A percentile compares a stretch with the other conserved stretches of the same genome.
Evolutionary conservation across 495 filamentous ascomycete species (phyloP).

Genomic region (Mytilinidion resinicola): DNA sequence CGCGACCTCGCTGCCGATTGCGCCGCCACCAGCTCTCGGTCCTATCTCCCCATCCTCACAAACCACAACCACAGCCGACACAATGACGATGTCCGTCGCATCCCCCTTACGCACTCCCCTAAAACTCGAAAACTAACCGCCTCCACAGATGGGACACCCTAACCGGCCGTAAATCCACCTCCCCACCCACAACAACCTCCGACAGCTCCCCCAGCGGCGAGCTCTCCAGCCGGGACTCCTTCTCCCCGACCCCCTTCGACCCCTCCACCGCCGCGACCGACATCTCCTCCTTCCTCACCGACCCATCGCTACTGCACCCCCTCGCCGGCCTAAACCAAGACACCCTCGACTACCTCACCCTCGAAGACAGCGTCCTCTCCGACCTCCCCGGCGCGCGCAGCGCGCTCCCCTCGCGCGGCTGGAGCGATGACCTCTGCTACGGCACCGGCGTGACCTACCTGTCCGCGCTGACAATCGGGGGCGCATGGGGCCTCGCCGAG

Average conservation of each 20-base stretch:
- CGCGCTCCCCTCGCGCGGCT: slow-evolving; percentile 86
- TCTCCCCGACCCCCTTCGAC: slow-evolving; percentile 58
- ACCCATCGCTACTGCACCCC: slow-evolving; percentile 86
- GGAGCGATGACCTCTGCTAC: slow-evolving; percentile 97
- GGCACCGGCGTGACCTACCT: slow-evolving; percentile 93
- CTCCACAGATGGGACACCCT: slow-evolving; percentile 64
- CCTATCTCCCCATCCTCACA: neutral
- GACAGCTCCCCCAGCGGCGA: slow-evolving; percentile 23
- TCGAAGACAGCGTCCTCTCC: slow-evolving; percentile 87
- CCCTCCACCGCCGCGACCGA: slow-evolving; percentile 60
- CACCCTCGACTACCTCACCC: slow-evolving; percentile 82
- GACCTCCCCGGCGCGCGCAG: slow-evolving; percentile 80
- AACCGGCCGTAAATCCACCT: slow-evolving; percentile 63
- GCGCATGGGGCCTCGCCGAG: slow-evolving; percentile 85
- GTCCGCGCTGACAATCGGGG: slow-evolving; percentile 74
- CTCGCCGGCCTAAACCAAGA: slow-evolving; percentile 88
- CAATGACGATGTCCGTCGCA: neutral
- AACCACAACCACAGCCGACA: neutral
- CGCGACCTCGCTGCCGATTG: neutral
- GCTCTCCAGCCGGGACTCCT: slow-evolving; percentile 30
- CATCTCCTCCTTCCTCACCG: slow-evolving; percentile 77
- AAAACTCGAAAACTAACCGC: neutral
- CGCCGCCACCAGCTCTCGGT: neutral
- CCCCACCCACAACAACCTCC: slow-evolving; percentile 42
- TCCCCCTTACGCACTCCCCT: neutral